These are phyloP conservation scores for Vicia villosa DNA, from an alignment of 306 rosid genomes.

Conservation along the genomic window DNA sequence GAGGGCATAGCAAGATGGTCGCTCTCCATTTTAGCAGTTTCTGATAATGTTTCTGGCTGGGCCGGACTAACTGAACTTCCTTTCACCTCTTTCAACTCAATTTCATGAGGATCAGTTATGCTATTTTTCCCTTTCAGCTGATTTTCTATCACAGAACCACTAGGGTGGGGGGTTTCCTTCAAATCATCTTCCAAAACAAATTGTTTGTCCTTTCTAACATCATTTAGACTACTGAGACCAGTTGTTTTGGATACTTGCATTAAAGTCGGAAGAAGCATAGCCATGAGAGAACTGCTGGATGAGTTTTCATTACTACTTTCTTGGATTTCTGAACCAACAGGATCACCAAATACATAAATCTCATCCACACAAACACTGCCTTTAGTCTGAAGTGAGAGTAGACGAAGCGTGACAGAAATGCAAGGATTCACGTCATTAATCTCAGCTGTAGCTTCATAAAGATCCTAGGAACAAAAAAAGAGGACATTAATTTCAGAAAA, in stretches of 20 bases:
- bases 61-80: constrained; percentile 41
- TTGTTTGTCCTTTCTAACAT: constrained; percentile 48
- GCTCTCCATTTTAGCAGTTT: constrained; percentile 48
- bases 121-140: constrained; percentile 43
- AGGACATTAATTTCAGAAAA: constrained; percentile 28
- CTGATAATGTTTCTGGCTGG: constrained; percentile 36
- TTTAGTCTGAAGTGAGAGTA: constrained; percentile 80
- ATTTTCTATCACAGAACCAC: constrained; percentile 42
- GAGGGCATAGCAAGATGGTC: constrained; percentile 31
- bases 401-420: constrained; percentile 71
- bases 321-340: constrained; percentile 60
- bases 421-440: constrained; percentile 73
- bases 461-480: constrained; percentile 55
- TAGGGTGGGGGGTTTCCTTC: constrained; percentile 37
- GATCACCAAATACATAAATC: constrained; percentile 80
- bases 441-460: constrained; percentile 91
- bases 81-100: constrained; percentile 45
- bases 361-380: constrained; percentile 69
- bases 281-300: constrained; percentile 69
- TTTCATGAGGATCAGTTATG: constrained; percentile 37
- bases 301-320: constrained; percentile 48
- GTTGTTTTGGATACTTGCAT: constrained; percentile 76
- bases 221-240: constrained; percentile 36
- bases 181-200: constrained; percentile 34
- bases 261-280: constrained; percentile 77